A percentile compares a stretch with the other conserved stretches of the same genome.
Conservation (phyloP, 1,284 basidiomycete species). For the Ustilago loliicola region DNA sequence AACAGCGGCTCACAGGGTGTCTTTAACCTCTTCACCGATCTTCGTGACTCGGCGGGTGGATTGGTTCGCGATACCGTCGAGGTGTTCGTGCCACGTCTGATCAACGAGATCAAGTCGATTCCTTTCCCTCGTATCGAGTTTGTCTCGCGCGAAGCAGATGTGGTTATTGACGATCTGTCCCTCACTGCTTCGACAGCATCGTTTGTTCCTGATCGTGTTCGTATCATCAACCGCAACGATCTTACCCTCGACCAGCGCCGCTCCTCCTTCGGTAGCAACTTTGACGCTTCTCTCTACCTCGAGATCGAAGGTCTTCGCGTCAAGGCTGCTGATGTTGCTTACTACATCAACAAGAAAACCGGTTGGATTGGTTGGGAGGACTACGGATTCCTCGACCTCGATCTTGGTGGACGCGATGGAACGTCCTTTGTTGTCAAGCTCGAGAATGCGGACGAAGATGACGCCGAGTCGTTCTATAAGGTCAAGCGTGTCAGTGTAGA, state of each 20-base stretch:
- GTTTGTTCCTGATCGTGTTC: conserved; percentile 73
- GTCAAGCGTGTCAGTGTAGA: conserved; percentile 73
- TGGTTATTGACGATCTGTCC: conserved; percentile 72
- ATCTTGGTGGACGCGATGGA: conserved; percentile 71
- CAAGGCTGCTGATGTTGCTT: conserved; percentile 72
- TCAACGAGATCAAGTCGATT: conserved; percentile 72
- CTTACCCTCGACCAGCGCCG: conserved; percentile 72
- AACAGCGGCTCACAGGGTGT: conserved; percentile 25
- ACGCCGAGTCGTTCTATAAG: conserved; percentile 73
- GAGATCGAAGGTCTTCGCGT: conserved; percentile 72
- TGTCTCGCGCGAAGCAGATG: conserved; percentile 72
- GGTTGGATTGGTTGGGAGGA: conserved; percentile 71
- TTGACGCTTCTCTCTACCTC: conserved; percentile 71
- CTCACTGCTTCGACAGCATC: conserved; percentile 70
- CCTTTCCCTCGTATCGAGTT: conserved; percentile 73
- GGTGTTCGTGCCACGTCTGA: conserved; percentile 72
- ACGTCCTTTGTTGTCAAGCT: conserved; percentile 72
- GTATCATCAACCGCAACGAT: conserved; percentile 72
- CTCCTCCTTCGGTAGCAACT: conserved; percentile 72
- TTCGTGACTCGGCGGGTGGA: conserved; percentile 60
- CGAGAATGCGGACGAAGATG: conserved; percentile 72
- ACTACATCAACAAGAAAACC: conserved; percentile 72
- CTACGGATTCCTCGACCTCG: conserved; percentile 72
- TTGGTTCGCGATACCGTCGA: conserved; percentile 72
- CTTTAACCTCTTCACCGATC: conserved; percentile 37